These are phyloP conservation scores for Daldinia loculata DNA, from an alignment of 495 filamentous ascomycete genomes.

Conservation along the genomic window DNA sequence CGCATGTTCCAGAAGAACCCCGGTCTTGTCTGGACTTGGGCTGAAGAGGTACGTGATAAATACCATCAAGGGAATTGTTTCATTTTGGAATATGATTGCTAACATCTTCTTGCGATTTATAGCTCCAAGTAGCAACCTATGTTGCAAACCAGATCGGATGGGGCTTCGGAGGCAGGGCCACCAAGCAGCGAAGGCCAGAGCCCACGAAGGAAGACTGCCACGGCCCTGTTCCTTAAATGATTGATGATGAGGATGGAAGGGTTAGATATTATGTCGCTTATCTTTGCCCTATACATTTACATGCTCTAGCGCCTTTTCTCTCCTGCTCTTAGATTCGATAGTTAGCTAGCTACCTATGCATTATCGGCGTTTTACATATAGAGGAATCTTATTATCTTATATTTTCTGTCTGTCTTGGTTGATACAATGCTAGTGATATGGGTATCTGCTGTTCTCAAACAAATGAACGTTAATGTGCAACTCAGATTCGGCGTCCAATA, in stretches of 20 bases:
- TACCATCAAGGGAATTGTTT: background rate
- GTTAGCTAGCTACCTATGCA: background rate
- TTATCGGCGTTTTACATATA: background rate
- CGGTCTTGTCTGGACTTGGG: slow-evolving; percentile 70
- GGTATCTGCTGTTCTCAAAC: background rate
- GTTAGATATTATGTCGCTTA: background rate
- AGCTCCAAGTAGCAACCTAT: slow-evolving; percentile 63
- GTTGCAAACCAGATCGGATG: slow-evolving; percentile 74
- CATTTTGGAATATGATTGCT: background rate
- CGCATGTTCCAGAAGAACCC: slow-evolving; percentile 76
- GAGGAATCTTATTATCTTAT: background rate
- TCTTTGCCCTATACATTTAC: background rate
- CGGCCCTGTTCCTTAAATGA: background rate
- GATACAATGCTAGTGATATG: background rate
- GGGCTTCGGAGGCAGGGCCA: slow-evolving; percentile 50
- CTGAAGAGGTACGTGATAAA: slow-evolving; percentile 58
- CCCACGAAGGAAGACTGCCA: background rate
- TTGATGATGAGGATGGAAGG: background rate
- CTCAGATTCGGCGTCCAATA: background rate
- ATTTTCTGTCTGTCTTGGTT: background rate
- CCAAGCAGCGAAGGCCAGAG: background rate
- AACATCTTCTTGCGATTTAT: background rate
- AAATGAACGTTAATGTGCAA: background rate
- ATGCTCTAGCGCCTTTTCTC: background rate
- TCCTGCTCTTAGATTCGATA: background rate